Percentiles rank a stretch among this genome's conserved stretches.
Evolutionary conservation across 1,284 basidiomycete species (phyloP).

Genomic region (Sphaerobolus stellatus): DNA sequence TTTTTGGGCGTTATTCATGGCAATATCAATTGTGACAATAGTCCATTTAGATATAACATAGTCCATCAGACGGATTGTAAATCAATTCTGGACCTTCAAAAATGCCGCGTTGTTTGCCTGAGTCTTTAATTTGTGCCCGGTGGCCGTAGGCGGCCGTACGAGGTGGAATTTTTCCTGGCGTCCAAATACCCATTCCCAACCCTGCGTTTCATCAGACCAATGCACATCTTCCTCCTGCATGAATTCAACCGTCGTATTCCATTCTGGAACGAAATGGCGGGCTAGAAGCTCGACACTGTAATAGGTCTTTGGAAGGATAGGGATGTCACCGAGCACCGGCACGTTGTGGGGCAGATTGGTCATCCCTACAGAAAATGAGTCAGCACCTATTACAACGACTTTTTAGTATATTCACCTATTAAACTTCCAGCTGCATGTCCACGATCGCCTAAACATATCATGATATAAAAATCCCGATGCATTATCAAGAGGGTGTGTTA

Average conservation of each 20-base stretch:
- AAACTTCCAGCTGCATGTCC: slow-evolving; percentile 55
- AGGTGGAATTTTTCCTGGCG: no score
- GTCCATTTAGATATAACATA: no score
- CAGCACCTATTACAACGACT: no score
- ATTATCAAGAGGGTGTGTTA: background rate
- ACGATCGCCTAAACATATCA: slow-evolving; percentile 36
- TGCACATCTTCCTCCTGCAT: slow-evolving; percentile 51
- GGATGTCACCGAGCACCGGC: slow-evolving; percentile 45
- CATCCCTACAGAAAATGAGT: slow-evolving; percentile 41
- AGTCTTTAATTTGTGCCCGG: no score
- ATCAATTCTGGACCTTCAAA: no score
- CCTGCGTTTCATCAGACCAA: slow-evolving; percentile 39
- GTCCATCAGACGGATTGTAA: no score
- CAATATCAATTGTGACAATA: no score
- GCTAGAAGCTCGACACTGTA: slow-evolving; percentile 55
- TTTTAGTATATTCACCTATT: slow-evolving; percentile 39
- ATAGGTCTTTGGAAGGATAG: slow-evolving; percentile 44
- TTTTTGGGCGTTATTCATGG: no score
- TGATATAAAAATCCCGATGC: background rate
- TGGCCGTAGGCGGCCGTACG: no score
- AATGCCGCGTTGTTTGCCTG: no score
- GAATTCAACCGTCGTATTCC: slow-evolving; percentile 47
- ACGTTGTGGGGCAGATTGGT: slow-evolving; percentile 47
- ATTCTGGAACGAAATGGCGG: slow-evolving; percentile 48
- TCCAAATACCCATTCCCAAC: no score